Evolutionary conservation across 345 rosid species (phyloP).

Genomic region (Draba incana): DNA sequence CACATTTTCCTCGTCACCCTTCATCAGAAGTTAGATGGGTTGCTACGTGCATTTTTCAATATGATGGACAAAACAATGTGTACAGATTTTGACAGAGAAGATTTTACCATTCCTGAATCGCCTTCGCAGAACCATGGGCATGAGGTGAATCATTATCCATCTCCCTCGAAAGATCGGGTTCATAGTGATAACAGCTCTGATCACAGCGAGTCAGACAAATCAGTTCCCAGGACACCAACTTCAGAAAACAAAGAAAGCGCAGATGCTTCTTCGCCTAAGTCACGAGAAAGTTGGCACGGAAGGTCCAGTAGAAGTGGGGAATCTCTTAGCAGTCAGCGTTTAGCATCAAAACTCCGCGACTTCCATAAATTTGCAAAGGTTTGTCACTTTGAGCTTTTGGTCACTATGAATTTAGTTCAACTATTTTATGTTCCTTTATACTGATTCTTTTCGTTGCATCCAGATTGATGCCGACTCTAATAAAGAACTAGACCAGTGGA

Average conservation of each 20-base stretch:
- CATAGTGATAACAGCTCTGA: constrained; percentile 59
- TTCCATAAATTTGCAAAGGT: constrained; percentile 98
- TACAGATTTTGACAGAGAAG: constrained; percentile 80
- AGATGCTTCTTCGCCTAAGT: constrained; percentile 67
- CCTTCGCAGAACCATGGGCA: constrained; percentile 48
- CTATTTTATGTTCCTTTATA: constrained; percentile 2
- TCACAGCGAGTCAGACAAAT: constrained; percentile 64
- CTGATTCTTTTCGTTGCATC: constrained; percentile 27
- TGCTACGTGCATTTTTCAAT: constrained; percentile 69
- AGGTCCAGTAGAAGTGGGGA: constrained; percentile 69
- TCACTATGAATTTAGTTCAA: background rate
- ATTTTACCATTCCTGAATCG: constrained; percentile 63
- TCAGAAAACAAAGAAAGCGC: constrained; percentile 67
- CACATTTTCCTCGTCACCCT: constrained; percentile 92
- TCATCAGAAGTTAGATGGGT: constrained; percentile 80
- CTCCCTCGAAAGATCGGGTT: constrained; percentile 62
- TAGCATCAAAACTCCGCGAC: constrained; percentile 92
- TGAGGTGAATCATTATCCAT: constrained; percentile 49
- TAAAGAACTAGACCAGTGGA: constrained; percentile 97
- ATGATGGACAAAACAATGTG: constrained; percentile 64
- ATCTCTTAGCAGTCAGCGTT: constrained; percentile 68
- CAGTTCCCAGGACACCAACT: constrained; percentile 56
- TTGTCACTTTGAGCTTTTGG: constrained; percentile 31
- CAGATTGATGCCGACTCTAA: constrained; percentile 87
- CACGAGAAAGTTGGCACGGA: constrained; percentile 82